Evolutionary conservation across 306 rosid species (phyloP).

Genomic region (Hippophae tibetana): DNA sequence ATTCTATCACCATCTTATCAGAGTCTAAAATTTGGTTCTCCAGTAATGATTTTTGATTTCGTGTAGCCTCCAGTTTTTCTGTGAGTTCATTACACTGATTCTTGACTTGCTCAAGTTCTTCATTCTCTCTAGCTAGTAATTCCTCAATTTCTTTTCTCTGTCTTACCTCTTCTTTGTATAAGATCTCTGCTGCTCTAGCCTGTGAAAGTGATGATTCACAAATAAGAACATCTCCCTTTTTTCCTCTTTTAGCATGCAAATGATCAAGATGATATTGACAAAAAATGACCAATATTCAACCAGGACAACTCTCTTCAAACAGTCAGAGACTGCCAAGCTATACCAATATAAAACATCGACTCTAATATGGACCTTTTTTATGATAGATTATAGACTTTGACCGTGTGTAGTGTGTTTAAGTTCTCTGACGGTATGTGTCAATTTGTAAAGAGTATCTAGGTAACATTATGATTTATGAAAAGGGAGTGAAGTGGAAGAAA

Average conservation of each 20-base stretch:
- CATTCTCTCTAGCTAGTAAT: conserved; percentile 37
- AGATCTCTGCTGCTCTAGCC: conserved; percentile 44
- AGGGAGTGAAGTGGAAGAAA: not conserved
- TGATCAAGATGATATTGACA: too few species aligned
- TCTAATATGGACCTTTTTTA: conserved; percentile 1
- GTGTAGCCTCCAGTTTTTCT: conserved; percentile 45
- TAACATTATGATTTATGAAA: not conserved
- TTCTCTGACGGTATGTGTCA: not conserved
- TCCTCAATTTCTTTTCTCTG: conserved; percentile 57
- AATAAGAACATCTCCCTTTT: not conserved
- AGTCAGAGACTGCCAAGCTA: conserved; percentile 2
- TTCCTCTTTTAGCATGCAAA: too few species aligned
- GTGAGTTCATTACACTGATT: conserved; percentile 29
- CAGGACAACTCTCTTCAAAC: not conserved
- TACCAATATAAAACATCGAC: not conserved
- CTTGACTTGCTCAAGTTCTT: conserved; percentile 39
- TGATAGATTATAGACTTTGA: not conserved
- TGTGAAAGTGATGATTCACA: conserved; percentile 18
- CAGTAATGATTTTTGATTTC: conserved; percentile 33
- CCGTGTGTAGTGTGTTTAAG: not conserved
- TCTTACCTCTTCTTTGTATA: conserved; percentile 41
- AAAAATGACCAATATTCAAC: too few species aligned
- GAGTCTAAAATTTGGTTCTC: conserved; percentile 49
- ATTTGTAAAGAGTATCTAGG: not conserved
- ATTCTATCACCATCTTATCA: conserved; percentile 31